Evolutionary conservation across 2,329 filamentous ascomycete genomes (phyloP).

Genomic region (Trichoderma sp.): DNA sequence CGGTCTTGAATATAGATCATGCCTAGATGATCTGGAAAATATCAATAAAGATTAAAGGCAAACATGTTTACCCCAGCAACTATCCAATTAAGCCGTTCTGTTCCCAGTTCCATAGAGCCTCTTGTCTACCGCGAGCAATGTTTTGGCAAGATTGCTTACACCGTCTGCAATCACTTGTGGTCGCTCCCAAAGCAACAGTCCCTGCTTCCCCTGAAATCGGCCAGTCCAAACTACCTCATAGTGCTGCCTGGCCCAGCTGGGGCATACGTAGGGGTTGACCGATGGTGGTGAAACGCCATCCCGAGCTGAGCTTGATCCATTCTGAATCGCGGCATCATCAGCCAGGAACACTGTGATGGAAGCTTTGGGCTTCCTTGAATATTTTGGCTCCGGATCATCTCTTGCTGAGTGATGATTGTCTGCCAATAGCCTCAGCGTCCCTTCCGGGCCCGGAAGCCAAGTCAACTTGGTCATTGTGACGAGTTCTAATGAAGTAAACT

Average conservation of each 20-base stretch:
- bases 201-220: constrained; percentile 40
- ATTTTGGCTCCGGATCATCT: constrained; percentile 23
- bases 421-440: constrained; percentile 55
- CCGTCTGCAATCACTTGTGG: constrained; percentile 46
- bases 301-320: constrained; percentile 21
- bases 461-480: constrained; percentile 60
- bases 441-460: constrained; percentile 66
- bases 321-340: constrained; percentile 24
- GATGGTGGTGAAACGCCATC: neutral
- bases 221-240: constrained; percentile 44
- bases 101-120: constrained; percentile 34
- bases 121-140: constrained; percentile 37
- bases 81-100: constrained; percentile 34
- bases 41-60: constrained; percentile 22
- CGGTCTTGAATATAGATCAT: neutral
- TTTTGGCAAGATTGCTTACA: constrained; percentile 39
- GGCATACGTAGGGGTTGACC: constrained; percentile 40
- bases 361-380: constrained; percentile 37
- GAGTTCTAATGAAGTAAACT: constrained; percentile 50
- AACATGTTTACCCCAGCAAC: constrained; percentile 26
- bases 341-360: constrained; percentile 49
- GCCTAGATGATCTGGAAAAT: neutral
- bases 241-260: constrained; percentile 45
- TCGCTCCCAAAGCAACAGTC: constrained; percentile 48
- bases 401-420: constrained; percentile 34